These are phyloP conservation scores for Fusarium decemcellulare DNA, from an alignment of 2,329 filamentous ascomycete genomes.

Conservation along the genomic window DNA sequence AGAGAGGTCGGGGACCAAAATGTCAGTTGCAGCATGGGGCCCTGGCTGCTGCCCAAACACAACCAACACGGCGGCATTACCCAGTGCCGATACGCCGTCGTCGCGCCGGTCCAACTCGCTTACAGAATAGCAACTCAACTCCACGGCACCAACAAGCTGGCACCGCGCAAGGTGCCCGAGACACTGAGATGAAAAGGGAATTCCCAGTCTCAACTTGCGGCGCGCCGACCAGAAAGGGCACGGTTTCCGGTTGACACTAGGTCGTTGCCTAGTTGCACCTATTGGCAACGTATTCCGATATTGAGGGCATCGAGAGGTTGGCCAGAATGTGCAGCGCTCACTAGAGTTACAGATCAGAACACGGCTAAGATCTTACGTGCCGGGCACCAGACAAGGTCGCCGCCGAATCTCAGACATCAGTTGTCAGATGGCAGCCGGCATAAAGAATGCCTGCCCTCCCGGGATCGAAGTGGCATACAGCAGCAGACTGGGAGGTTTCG, in stretches of 20 bases:
- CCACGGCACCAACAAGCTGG: constrained; percentile 24
- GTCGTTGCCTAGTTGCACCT: constrained; percentile 9
- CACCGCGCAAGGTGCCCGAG: constrained; percentile 10
- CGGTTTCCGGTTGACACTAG: background rate
- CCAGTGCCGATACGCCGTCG: constrained; percentile 37
- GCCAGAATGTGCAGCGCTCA: constrained; percentile 18
- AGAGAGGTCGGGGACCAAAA: constrained; percentile 16
- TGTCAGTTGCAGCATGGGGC: constrained; percentile 29
- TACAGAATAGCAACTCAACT: constrained; percentile 25
- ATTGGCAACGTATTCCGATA: constrained; percentile 13
- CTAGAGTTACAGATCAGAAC: constrained; percentile 15
- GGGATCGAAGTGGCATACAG: constrained; percentile 54
- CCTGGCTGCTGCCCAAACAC: constrained; percentile 37
- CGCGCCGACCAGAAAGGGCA: background rate
- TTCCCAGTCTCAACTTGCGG: background rate
- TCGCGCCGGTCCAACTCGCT: constrained; percentile 32
- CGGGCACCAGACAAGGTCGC: constrained; percentile 18
- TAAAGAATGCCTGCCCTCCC: constrained; percentile 43
- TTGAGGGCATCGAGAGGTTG: constrained; percentile 16
- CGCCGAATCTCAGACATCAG: constrained; percentile 16
- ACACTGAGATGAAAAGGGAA: background rate
- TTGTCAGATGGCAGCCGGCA: constrained; percentile 9
- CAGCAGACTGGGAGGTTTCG: constrained; percentile 21
- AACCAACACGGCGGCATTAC: constrained; percentile 33
- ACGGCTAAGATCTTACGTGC: constrained; percentile 17